Conservation (phyloP, 2,329 filamentous ascomycete genomes). For the Arthrobotrys conoides region DNA sequence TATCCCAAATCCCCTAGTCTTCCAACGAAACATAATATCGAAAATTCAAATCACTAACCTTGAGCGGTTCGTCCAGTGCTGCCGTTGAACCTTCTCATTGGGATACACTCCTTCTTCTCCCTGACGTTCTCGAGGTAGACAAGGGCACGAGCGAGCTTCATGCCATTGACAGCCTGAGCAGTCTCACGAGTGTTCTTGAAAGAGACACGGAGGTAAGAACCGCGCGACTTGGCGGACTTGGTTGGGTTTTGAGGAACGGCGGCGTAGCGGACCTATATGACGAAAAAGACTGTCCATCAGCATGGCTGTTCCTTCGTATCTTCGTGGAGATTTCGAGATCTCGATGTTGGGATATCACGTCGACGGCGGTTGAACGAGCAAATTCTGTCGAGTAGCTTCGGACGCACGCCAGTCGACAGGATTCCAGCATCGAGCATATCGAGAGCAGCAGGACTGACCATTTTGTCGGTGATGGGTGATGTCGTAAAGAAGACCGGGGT, state of each 20-base stretch:
- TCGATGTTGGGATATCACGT: slow-evolving; percentile 36
- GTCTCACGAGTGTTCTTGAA: slow-evolving; percentile 99
- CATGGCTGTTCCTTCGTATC: slow-evolving; percentile 22
- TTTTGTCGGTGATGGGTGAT: slow-evolving; percentile 58
- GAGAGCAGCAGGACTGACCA: slow-evolving; percentile 54
- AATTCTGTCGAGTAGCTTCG: slow-evolving; percentile 15
- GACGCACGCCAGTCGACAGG: slow-evolving; percentile 42
- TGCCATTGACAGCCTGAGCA: slow-evolving; percentile 99
- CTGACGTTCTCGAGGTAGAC: slow-evolving; percentile 98
- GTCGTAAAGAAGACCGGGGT: slow-evolving; percentile 46
- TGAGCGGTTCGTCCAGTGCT: slow-evolving; percentile 95
- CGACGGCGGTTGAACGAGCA: slow-evolving; percentile 36
- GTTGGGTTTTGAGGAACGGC: slow-evolving; percentile 86
- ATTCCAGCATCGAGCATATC: slow-evolving; percentile 39
- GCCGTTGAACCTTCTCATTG: slow-evolving; percentile 97
- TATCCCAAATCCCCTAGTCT: not conserved
- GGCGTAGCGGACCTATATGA: slow-evolving; percentile 89
- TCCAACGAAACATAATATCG: not conserved
- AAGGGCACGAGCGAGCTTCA: slow-evolving; percentile 95
- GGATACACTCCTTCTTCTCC: slow-evolving; percentile 96
- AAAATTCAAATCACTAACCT: slow-evolving; percentile 77
- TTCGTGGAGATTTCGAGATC: slow-evolving; percentile 28
- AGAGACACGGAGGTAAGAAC: slow-evolving; percentile 97
- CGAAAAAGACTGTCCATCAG: slow-evolving; percentile 44
- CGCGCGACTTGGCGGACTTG: slow-evolving; percentile 97